Conservation (phyloP, 2,329 filamentous ascomycete species). For the Tolypocladium cylindrosporum region DNA sequence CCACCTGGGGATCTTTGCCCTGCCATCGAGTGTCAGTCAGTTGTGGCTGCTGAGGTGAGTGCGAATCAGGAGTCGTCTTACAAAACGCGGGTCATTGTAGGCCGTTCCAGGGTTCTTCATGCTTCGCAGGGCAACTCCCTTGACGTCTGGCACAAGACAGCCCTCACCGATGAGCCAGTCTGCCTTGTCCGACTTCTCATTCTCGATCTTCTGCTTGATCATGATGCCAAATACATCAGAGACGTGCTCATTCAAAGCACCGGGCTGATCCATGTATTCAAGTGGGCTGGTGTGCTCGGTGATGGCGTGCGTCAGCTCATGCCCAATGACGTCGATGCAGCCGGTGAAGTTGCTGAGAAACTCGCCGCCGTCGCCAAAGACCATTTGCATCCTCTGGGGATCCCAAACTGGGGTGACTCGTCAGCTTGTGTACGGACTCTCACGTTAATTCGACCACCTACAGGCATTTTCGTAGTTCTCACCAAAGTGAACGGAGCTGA, state of each 20-base stretch:
- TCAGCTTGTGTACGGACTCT: background rate
- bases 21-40: constrained; percentile 6
- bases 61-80: constrained; percentile 15
- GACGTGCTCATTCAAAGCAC: constrained; percentile 46
- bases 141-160: constrained; percentile 38
- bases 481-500: constrained; percentile 44
- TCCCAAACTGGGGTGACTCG: constrained; percentile 33
- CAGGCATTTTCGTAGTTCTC: constrained; percentile 40
- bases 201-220: constrained; percentile 41
- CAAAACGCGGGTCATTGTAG: constrained; percentile 40
- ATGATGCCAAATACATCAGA: constrained; percentile 49
- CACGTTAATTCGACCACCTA: constrained; percentile 13
- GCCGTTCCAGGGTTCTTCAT: constrained; percentile 45
- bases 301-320: constrained; percentile 47
- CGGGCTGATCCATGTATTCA: constrained; percentile 39
- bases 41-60: background rate
- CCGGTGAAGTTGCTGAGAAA: constrained; percentile 42
- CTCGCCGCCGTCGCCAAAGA: constrained; percentile 44
- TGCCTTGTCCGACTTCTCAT: constrained; percentile 32
- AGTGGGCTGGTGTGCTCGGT: constrained; percentile 40
- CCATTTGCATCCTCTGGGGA: constrained; percentile 37
- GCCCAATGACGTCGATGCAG: constrained; percentile 45
- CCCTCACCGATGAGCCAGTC: constrained; percentile 47
- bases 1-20: constrained; percentile 44
- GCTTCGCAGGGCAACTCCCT: constrained; percentile 40